Evolutionary conservation across 2,329 filamentous ascomycete genomes (phyloP).

Genomic region (Fonsecaea pedrosoi): DNA sequence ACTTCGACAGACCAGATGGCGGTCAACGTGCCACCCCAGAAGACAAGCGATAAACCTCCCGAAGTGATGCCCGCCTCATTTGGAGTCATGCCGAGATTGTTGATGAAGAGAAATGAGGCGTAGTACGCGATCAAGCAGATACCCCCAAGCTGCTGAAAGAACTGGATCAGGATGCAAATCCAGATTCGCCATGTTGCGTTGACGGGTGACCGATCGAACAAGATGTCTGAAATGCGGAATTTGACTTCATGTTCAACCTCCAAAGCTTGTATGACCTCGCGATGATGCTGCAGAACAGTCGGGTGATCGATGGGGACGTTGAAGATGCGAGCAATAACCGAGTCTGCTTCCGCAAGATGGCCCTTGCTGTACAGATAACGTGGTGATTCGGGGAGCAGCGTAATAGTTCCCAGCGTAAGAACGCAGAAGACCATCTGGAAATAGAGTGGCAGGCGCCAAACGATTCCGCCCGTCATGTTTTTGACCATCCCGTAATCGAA

Average conservation of each 20-base stretch:
- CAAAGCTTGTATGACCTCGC: slow-evolving; percentile 1
- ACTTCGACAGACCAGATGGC: slow-evolving; percentile 18
- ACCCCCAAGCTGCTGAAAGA: slow-evolving; percentile 23
- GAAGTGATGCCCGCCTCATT: slow-evolving; percentile 17
- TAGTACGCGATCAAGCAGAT: slow-evolving; percentile 24
- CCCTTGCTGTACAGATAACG: slow-evolving; percentile 30
- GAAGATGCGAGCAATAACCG: slow-evolving; percentile 14
- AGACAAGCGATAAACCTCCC: slow-evolving; percentile 10
- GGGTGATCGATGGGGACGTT: slow-evolving; percentile 9
- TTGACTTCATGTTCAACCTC: slow-evolving; percentile 6
- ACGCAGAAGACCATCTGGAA: slow-evolving; percentile 55
- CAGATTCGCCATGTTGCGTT: slow-evolving; percentile 22
- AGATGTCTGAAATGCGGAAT: slow-evolving; percentile 5
- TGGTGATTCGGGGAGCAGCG: slow-evolving; percentile 48
- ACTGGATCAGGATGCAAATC: slow-evolving; percentile 20
- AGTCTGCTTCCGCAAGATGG: slow-evolving; percentile 17
- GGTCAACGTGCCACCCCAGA: slow-evolving; percentile 19
- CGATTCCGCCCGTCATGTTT: slow-evolving; percentile 1
- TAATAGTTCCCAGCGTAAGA: slow-evolving; percentile 45
- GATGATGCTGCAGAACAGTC: slow-evolving; percentile 8
- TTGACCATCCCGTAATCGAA: slow-evolving; percentile 41
- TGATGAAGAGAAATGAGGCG: slow-evolving; percentile 35
- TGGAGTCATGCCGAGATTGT: slow-evolving; percentile 31
- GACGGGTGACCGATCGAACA: slow-evolving; percentile 15
- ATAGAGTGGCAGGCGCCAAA: slow-evolving; percentile 54